Percentiles rank a stretch among this genome's conserved stretches.
These are phyloP conservation scores for Colletotrichum tamarilloi DNA, from an alignment of 2,329 filamentous ascomycete genomes.

Conservation along the genomic window DNA sequence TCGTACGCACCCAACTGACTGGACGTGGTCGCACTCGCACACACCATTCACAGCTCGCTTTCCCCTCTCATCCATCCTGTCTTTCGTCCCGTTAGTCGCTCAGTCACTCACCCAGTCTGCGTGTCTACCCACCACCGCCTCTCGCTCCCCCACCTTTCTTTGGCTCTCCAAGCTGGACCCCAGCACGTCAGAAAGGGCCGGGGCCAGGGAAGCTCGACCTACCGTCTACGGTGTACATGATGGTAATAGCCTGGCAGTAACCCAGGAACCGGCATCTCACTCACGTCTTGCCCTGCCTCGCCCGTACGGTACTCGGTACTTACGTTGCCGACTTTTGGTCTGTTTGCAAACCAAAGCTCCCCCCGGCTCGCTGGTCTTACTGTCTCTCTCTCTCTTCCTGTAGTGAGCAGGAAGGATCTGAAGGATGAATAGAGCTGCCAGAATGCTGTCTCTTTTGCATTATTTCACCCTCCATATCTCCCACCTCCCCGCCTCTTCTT, in stretches of 20 bases:
- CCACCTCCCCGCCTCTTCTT: not conserved
- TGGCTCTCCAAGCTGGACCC: slow-evolving; percentile 20
- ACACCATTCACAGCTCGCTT: not conserved
- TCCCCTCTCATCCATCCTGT: slow-evolving; percentile 6
- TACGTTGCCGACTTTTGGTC: not conserved
- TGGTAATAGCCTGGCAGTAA: too few species aligned
- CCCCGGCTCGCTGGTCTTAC: slow-evolving; percentile 14
- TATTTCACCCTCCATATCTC: slow-evolving; percentile 21
- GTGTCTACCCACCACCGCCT: not conserved
- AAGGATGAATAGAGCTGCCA: slow-evolving; percentile 21
- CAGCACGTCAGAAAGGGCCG: slow-evolving; percentile 26
- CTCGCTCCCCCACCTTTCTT: not conserved
- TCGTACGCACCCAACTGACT: not conserved
- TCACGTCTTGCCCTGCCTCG: slow-evolving; percentile 2
- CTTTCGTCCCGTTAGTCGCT: slow-evolving; percentile 23
- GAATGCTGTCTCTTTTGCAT: slow-evolving; percentile 11
- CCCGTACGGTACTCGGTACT: slow-evolving; percentile 7
- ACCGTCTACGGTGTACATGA: too few species aligned
- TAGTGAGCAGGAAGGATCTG: slow-evolving; percentile 2
- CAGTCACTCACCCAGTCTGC: slow-evolving; percentile 16
- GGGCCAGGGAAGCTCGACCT: slow-evolving; percentile 21
- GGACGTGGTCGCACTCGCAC: not conserved
- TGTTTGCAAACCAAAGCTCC: slow-evolving; percentile 23
- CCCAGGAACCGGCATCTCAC: not conserved
- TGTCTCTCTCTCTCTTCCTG: slow-evolving; percentile 8